phyloP scores from a whole-genome alignment of 495 filamentous ascomycete species.

The Xanthoparmelia taractica region DNA sequence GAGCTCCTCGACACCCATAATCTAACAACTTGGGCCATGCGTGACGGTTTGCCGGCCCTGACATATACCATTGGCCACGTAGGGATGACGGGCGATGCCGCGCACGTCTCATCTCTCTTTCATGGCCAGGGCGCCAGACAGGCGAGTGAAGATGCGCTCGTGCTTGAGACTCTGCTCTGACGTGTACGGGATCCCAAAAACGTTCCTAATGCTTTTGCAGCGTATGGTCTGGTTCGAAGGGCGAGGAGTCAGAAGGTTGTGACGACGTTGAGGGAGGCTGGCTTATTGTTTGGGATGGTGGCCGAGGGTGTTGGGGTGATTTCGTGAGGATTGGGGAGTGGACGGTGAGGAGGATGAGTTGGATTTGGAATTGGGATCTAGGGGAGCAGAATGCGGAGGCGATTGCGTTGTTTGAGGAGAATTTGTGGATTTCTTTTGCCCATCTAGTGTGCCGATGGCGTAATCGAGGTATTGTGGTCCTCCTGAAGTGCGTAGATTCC shows the following conservation, averaged over 20 bases:
- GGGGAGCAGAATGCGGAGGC: not conserved
- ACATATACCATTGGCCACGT: constrained; percentile 29
- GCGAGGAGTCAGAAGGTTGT: constrained; percentile 23
- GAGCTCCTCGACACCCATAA: constrained; percentile 10
- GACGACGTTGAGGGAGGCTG: constrained; percentile 12
- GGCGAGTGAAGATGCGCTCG: constrained; percentile 34
- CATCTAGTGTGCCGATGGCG: too few relatives aligned
- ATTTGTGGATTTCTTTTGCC: too few relatives aligned
- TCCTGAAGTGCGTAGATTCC: too few relatives aligned
- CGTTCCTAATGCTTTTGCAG: not conserved
- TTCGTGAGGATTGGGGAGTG: constrained; percentile 12
- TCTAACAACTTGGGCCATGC: constrained; percentile 5
- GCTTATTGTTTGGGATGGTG: constrained; percentile 5
- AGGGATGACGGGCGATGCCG: constrained; percentile 39
- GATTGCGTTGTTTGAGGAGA: not conserved
- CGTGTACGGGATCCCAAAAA: not conserved
- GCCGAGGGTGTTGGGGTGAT: constrained; percentile 5
- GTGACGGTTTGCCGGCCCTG: constrained; percentile 2
- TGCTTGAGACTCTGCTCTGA: constrained; percentile 27
- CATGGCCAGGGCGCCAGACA: constrained; percentile 35
- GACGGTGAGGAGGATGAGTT: constrained; percentile 7
- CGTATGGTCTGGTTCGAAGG: constrained; percentile 23
- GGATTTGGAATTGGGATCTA: constrained; percentile 12
- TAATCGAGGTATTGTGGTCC: too few relatives aligned
- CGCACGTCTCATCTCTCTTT: constrained; percentile 37